Percentiles rank a stretch among this genome's conserved stretches.
Conservation (phyloP, 768 basidiomycete species). For the Paxillus involutus region DNA sequence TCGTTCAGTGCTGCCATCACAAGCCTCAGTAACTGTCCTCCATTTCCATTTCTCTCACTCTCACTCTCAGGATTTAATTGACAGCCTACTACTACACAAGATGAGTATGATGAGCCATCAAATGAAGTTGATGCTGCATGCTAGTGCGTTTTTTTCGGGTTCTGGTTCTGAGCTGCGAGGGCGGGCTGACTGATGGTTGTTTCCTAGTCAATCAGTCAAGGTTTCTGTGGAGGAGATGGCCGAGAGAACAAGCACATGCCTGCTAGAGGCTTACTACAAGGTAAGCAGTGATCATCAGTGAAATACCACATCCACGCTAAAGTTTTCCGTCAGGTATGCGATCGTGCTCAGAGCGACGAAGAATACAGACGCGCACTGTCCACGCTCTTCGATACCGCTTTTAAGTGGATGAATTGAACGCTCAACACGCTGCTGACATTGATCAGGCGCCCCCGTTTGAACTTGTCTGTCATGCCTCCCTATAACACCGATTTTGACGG, state of each 20-base stretch:
- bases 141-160: conserved; percentile 59
- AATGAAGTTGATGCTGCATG: conserved; percentile 96
- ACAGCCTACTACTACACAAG: conserved; percentile 94
- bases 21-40: too few species aligned
- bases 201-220: conserved; percentile 45
- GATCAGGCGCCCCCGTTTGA: conserved; percentile 47
- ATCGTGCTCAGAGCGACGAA: conserved; percentile 61
- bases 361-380: conserved; percentile 57
- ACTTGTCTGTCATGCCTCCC: conserved; percentile 96
- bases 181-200: conserved; percentile 17
- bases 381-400: conserved; percentile 54
- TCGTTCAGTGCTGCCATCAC: too few species aligned
- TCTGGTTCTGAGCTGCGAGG: background rate
- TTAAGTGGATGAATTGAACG: conserved; percentile 55
- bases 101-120: conserved; percentile 99
- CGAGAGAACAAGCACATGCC: conserved; percentile 39
- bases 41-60: too few species aligned
- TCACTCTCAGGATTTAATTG: conserved; percentile 68
- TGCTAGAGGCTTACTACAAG: conserved; percentile 54
- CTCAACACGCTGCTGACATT: conserved; percentile 49
- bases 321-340: conserved; percentile 47
- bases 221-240: conserved; percentile 43
- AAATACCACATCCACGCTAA: background rate
- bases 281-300: conserved; percentile 30
- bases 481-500: conserved; percentile 99